Evolutionary conservation across 495 filamentous ascomycete species (phyloP).

Genomic region (Beverwykella pulmonaria): DNA sequence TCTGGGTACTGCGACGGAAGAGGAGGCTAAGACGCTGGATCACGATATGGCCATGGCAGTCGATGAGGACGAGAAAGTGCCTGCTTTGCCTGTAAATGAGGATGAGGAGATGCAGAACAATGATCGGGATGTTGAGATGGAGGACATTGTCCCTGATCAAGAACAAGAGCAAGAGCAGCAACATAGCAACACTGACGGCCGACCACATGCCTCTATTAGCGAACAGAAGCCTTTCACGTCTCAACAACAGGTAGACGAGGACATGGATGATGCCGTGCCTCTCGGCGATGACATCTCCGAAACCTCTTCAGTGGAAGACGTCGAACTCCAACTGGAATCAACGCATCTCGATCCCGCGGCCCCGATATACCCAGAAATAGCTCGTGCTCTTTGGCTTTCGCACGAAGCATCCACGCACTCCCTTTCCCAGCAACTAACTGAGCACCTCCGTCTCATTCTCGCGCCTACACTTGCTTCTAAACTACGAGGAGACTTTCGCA

Average conservation of each 20-base stretch:
- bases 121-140: conserved; percentile 30
- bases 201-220: conserved; percentile 35
- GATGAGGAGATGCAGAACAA: conserved; percentile 49
- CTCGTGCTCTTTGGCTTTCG: conserved; percentile 78
- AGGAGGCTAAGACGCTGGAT: conserved; percentile 80
- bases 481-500: conserved; percentile 94
- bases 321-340: conserved; percentile 71
- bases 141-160: conserved; percentile 42
- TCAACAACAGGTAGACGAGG: conserved; percentile 42
- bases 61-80: conserved; percentile 63
- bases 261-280: conserved; percentile 42
- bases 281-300: conserved; percentile 37
- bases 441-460: conserved; percentile 93
- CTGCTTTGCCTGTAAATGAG: conserved; percentile 47
- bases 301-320: conserved; percentile 48
- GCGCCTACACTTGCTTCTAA: conserved; percentile 93
- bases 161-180: conserved; percentile 52
- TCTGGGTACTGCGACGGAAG: conserved; percentile 82
- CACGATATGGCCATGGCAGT: conserved; percentile 81
- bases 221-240: conserved; percentile 44
- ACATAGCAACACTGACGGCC: conserved; percentile 22
- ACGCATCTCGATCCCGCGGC: conserved; percentile 64
- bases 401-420: conserved; percentile 82
- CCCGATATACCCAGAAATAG: conserved; percentile 58
- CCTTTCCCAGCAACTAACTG: conserved; percentile 83